Evolutionary conservation across 2,329 filamentous ascomycete genomes (phyloP), one percentile per base, ranked within the genome.

Genomic region (Ophiosphaerella korrae): DNA sequence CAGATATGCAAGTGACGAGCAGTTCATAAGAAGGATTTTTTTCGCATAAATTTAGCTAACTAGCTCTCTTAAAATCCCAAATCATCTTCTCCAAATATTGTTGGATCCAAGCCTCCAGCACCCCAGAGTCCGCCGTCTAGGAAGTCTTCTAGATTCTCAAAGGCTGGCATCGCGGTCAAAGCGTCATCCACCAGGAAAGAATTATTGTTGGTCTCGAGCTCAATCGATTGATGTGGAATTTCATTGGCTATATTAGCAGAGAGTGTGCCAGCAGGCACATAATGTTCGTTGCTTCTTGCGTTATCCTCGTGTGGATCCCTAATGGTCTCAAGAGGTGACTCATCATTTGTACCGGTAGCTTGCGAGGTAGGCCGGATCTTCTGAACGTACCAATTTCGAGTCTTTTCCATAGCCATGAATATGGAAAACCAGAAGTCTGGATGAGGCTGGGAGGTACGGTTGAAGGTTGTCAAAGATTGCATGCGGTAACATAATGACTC

Each of bases 401-500:
- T 62, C 43, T 58, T 31, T 9, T 63, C 58, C 58, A 64, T 53
- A 18, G 63, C 62, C 60, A 64, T 60, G 18, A 46, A 44, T 55
- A 64, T 53, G 1, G 53, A 52, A 29, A 23, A 48, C 47, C 57
- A 64, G 29, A 63, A 64, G 34, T 64, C 62, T 4, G 46, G 44
- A 38, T 58, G 54, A 7, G 53, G 43, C 21, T 55, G 53, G 18
- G 50, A 59, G 6, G 41, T 34, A n/a, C 32, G 45, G 35, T 60
- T 44, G 38, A 33, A 63, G 3, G 60, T 58, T 3, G 52, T 48
- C 9, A 63, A 35, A 5, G 42, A 38, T 18, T 63, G 58, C 62
- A 64, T 63, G 2, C 62, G 55, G 42, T 63, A 60, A 38, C 60
- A 62, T 3, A 65, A 34, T 5, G 58, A 60, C 36, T 63, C 62